Evolutionary conservation across 1,284 basidiomycete species (phyloP), one percentile per base, ranked within the genome.

Genomic region (Meira miltonrushii): DNA sequence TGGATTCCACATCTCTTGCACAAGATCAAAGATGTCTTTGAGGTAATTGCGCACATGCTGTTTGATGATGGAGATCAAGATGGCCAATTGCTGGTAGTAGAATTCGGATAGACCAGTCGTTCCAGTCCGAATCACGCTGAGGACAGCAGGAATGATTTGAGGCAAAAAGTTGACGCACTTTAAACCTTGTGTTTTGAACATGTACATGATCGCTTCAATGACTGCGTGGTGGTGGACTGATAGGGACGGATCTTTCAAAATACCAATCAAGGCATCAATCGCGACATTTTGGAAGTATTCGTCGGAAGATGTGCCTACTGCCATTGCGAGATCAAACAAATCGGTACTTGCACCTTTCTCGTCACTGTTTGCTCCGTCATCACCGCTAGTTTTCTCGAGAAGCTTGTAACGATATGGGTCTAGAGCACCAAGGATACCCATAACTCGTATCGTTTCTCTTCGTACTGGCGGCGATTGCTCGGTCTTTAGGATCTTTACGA

Each of bases 221-320:
- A 94, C 94, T 48, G 81, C 80, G 38, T 90, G 79, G 71, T 97
- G 92, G 71, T 92, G 75, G 47, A 68, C 67, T 11, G 70, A 66
- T 12, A 78, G 63, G 47, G 73, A 62, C 19, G 68, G 67, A 48
- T 78, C 95, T 74, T 88, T 89, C 66, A 99, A 81, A 57, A 98
- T 90, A 54, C 85, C 85, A 49, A 98, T 84, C 21, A 99, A 83
- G 1, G 92, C 86, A 49, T 87, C 89, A 79, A 99, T 90, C 43
- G 93, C 94, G 3, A 95, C 91, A 7, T 91, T 92, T 78, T 98
- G 95, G 81, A 93, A 98, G 79, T 96, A 98, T 76, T 98, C 95
- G 69, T 98, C 95, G 17, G 77, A 70, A 13, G 71, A 71, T 7
- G 74, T 77, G 19, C 75, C 74, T 39, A 75, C 79, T 9, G 80